Percentiles rank a stretch among this genome's conserved stretches.
Evolutionary conservation across 2,329 filamentous ascomycete species (phyloP).

Genomic region (Xylariaceae sp.): DNA sequence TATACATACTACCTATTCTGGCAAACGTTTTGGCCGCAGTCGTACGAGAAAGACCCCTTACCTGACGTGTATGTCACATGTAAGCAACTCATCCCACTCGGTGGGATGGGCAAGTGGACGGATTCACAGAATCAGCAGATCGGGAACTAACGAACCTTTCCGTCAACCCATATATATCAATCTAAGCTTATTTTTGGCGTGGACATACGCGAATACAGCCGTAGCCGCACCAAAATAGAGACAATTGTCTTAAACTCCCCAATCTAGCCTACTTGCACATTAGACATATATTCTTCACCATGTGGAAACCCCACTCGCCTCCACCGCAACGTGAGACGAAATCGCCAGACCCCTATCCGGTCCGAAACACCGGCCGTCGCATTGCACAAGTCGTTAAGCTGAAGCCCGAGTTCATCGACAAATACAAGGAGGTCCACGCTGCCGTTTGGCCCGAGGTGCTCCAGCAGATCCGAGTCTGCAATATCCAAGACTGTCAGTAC

Average conservation of each 20-base stretch:
- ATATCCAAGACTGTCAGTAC: constrained; percentile 71
- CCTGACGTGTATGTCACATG: not conserved
- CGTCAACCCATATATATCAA: not conserved
- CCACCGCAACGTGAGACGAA: constrained; percentile 13
- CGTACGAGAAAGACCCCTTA: not conserved
- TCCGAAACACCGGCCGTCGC: constrained; percentile 52
- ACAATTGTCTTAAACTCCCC: not conserved
- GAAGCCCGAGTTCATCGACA: constrained; percentile 64
- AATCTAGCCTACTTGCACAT: not conserved
- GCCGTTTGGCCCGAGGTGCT: constrained; percentile 78
- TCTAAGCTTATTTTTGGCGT: not conserved
- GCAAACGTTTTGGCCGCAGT: not conserved
- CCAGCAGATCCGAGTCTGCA: constrained; percentile 73
- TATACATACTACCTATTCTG: too few species aligned
- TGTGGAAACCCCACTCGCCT: constrained; percentile 22
- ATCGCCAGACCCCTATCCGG: constrained; percentile 29
- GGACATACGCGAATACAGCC: too few species aligned
- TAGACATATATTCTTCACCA: not conserved
- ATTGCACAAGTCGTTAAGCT: constrained; percentile 75
- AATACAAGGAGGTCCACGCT: constrained; percentile 75
- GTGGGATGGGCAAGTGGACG: too few species aligned
- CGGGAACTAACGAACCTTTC: not conserved
- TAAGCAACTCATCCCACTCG: not conserved
- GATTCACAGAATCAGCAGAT: not conserved
- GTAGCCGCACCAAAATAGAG: not conserved